Evolutionary conservation across 371 early-diverging fungal species (phyloP).

Genomic region (Syncephalastrum monosporum): DNA sequence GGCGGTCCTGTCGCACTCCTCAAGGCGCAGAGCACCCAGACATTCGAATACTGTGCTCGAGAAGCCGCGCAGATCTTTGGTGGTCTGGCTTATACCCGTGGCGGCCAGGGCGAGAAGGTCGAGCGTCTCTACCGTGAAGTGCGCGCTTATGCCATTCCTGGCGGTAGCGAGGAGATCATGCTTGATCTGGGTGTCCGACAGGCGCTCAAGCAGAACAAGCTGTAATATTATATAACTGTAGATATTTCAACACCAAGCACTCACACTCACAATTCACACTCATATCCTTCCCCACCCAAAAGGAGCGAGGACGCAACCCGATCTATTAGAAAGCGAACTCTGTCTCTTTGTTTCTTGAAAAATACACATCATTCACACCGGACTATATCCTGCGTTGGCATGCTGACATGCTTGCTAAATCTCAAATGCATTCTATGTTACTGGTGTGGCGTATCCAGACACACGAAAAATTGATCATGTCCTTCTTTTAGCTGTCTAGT

Average conservation of each 20-base stretch:
- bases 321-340: too few species aligned
- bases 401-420: too few species aligned
- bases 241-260: not conserved
- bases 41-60: slow-evolving; percentile 85
- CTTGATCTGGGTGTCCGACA: slow-evolving; percentile 78
- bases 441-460: too few species aligned
- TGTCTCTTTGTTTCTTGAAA: too few species aligned
- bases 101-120: slow-evolving; percentile 84
- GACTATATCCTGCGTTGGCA: too few species aligned
- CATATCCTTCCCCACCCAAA: not conserved
- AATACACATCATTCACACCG: too few species aligned
- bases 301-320: too few species aligned
- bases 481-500: too few species aligned
- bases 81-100: slow-evolving; percentile 82
- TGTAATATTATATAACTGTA: slow-evolving; percentile 1
- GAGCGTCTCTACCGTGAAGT: slow-evolving; percentile 89
- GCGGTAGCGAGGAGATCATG: slow-evolving; percentile 68
- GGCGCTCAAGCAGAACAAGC: slow-evolving; percentile 39
- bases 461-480: too few species aligned
- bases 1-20: slow-evolving; percentile 88
- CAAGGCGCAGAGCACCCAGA: slow-evolving; percentile 86
- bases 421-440: too few species aligned
- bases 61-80: slow-evolving; percentile 94
- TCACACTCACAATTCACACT: too few species aligned
- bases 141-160: slow-evolving; percentile 85